Conservation (phyloP, 2,329 filamentous ascomycete species). For the Zymoseptoria pseudotritici region DNA sequence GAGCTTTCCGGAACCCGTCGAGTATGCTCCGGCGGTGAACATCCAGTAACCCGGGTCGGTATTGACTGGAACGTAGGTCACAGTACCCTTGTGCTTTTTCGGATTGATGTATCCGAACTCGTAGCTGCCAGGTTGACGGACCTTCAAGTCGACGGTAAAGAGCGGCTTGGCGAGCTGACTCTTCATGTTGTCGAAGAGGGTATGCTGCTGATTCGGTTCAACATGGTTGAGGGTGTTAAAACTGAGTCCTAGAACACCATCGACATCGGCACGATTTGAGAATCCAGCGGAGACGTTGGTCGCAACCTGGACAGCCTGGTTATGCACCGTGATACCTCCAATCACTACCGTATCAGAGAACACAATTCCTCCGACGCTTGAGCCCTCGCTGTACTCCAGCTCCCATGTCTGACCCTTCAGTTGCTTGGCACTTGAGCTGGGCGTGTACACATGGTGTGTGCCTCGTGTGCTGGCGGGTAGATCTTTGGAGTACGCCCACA, state of each 20-base stretch:
- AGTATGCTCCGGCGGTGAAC: constrained; percentile 23
- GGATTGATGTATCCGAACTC: constrained; percentile 52
- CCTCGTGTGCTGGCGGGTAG: constrained; percentile 40
- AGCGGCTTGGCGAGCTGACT: constrained; percentile 42
- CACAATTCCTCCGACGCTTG: constrained; percentile 53
- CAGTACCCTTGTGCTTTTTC: constrained; percentile 42
- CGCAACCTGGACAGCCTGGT: constrained; percentile 58
- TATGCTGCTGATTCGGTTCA: constrained; percentile 39
- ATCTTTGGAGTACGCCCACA: constrained; percentile 56
- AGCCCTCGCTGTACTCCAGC: constrained; percentile 60
- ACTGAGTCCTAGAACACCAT: constrained; percentile 51
- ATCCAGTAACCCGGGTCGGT: constrained; percentile 35
- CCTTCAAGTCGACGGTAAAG: constrained; percentile 47
- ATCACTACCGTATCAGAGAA: constrained; percentile 56
- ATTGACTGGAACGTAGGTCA: constrained; percentile 49
- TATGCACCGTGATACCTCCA: constrained; percentile 48
- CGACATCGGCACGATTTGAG: constrained; percentile 38
- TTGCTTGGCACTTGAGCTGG: constrained; percentile 37
- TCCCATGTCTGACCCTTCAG: constrained; percentile 41
- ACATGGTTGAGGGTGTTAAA: constrained; percentile 52
- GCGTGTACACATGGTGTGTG: constrained; percentile 49
- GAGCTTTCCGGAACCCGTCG: constrained; percentile 33
- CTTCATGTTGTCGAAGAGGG: constrained; percentile 52
- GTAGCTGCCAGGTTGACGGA: constrained; percentile 46
- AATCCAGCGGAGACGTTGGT: constrained; percentile 48